Percentiles rank a stretch among this genome's conserved stretches.
Evolutionary conservation across 192 early-diverging fungal genomes (phyloP).

Genomic region (Backusella tuberculispora): DNA sequence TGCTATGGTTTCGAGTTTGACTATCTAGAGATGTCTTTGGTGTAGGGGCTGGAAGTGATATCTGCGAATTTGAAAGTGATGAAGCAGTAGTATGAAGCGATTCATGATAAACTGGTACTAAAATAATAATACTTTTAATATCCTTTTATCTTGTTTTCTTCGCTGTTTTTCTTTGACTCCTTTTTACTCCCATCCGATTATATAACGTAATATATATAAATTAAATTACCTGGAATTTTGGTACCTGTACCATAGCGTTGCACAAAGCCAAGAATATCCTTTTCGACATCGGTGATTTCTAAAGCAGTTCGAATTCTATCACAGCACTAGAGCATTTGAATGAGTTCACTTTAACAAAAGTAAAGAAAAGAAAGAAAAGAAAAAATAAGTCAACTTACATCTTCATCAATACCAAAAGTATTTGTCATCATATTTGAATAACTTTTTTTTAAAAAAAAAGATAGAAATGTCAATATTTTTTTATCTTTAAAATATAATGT

Average conservation of each 20-base stretch:
- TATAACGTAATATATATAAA: not conserved
- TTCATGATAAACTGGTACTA: not conserved
- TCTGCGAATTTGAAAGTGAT: not conserved
- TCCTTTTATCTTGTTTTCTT: not conserved
- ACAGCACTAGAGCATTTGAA: slow-evolving; percentile 50
- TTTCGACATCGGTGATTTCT: slow-evolving; percentile 65
- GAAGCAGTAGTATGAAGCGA: not conserved
- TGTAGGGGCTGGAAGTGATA: not conserved
- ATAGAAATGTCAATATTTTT: not conserved
- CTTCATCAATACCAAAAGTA: slow-evolving; percentile 70
- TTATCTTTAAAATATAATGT: not conserved
- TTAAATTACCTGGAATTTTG: slow-evolving; percentile 43
- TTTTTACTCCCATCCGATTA: not conserved
- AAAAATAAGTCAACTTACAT: slow-evolving; percentile 40
- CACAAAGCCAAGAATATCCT: slow-evolving; percentile 69
- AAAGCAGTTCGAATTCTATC: slow-evolving; percentile 70
- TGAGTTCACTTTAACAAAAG: not conserved
- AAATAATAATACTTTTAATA: not conserved
- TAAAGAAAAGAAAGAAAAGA: not conserved
- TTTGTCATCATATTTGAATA: slow-evolving; percentile 72
- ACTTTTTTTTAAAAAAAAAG: not conserved
- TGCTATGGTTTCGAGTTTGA: not conserved
- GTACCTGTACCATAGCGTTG: slow-evolving; percentile 64
- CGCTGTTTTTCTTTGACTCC: too few species aligned
- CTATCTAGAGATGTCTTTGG: not conserved